These are phyloP conservation scores for Collybia nuda DNA, from an alignment of 768 basidiomycete species.

Conservation along the genomic window DNA sequence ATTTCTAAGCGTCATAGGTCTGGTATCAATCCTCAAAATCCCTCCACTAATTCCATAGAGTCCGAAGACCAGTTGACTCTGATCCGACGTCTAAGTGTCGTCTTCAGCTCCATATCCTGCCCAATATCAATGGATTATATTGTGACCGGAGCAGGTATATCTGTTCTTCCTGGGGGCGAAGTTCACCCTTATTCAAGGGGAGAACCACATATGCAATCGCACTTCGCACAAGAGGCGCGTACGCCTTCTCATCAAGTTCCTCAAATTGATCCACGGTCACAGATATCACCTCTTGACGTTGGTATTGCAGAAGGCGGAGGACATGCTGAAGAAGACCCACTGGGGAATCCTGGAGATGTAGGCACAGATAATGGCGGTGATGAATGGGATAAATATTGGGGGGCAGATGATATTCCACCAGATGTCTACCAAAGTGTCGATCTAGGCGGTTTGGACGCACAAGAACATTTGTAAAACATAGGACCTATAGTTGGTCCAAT, in stretches of 20 bases:
- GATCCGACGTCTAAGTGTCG: constrained; percentile 70
- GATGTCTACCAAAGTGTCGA: constrained; percentile 27
- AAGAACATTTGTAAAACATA: too few species aligned
- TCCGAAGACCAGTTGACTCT: constrained; percentile 44
- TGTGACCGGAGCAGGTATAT: constrained; percentile 62
- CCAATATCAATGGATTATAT: constrained; percentile 75
- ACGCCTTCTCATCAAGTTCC: not conserved
- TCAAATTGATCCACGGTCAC: constrained; percentile 1
- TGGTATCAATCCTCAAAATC: constrained; percentile 2
- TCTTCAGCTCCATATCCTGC: constrained; percentile 68
- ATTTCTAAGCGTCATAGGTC: constrained; percentile 25
- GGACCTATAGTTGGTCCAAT: not conserved
- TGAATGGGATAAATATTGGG: constrained; percentile 52
- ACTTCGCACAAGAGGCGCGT: not conserved
- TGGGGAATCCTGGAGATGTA: constrained; percentile 19
- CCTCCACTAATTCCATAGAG: not conserved
- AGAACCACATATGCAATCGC: constrained; percentile 11
- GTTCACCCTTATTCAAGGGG: not conserved
- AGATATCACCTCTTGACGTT: constrained; percentile 12
- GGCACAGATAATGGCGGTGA: constrained; percentile 27
- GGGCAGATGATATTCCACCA: constrained; percentile 38
- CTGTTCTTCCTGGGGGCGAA: constrained; percentile 21
- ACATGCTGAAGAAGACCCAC: constrained; percentile 21
- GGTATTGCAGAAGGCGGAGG: constrained; percentile 15
- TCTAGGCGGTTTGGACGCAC: constrained; percentile 3